These are phyloP conservation scores for Boletus rufocinnamomeus DNA, from an alignment of 768 basidiomycete genomes.

Conservation along the genomic window DNA sequence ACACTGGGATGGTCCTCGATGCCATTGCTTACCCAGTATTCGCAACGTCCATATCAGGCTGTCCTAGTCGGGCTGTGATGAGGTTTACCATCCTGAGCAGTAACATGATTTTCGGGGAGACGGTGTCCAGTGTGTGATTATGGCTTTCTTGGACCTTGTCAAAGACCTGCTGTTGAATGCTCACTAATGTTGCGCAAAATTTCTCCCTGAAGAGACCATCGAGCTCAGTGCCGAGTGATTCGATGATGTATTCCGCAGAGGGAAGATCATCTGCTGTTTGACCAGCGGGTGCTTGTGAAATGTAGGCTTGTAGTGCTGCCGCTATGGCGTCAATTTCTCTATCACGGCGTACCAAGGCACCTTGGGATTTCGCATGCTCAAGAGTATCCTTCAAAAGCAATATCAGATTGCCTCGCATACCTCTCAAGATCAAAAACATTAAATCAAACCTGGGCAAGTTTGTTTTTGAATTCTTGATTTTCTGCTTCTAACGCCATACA, in stretches of 20 bases:
- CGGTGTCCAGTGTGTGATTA: constrained; percentile 22
- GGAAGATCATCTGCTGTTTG: constrained; percentile 21
- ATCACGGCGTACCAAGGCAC: constrained; percentile 19
- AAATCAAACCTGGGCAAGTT: constrained; percentile 30
- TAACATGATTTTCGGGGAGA: constrained; percentile 32
- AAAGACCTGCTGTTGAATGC: constrained; percentile 30
- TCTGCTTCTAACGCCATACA: constrained; percentile 28
- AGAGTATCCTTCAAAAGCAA: constrained; percentile 15
- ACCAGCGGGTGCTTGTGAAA: constrained; percentile 28
- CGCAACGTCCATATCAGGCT: constrained; percentile 16
- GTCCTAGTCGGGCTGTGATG: constrained; percentile 29
- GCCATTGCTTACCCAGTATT: constrained; percentile 5
- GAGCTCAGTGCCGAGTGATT: constrained; percentile 28
- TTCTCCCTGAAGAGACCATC: constrained; percentile 29
- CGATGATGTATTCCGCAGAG: constrained; percentile 33
- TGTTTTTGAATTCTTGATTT: constrained; percentile 29
- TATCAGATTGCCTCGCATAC: constrained; percentile 1
- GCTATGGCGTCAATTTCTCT: constrained; percentile 34
- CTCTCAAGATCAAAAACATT: not conserved
- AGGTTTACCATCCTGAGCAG: constrained; percentile 35
- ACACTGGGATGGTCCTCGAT: not conserved
- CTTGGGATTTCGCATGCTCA: constrained; percentile 15
- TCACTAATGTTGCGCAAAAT: constrained; percentile 20
- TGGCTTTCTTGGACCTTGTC: constrained; percentile 25
- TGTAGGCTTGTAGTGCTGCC: constrained; percentile 34